phyloP scores from a whole-genome alignment of 208 protist species.

The Endotrypanum monterogeii region DNA sequence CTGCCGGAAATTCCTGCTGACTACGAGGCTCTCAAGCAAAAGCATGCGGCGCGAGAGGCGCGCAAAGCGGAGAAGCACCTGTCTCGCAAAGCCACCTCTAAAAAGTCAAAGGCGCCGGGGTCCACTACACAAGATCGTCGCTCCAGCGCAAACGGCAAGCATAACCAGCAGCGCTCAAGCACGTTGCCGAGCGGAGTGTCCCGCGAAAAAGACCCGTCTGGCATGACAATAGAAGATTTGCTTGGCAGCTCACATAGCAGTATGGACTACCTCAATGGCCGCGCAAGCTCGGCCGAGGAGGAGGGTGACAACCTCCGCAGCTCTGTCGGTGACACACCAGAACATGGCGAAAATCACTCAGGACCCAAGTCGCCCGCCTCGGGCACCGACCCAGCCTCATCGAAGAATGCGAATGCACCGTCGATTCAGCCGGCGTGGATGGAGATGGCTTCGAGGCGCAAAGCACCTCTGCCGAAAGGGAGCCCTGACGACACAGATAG shows the following conservation, averaged over 20 bases:
- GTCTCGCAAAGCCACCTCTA: constrained; percentile 10
- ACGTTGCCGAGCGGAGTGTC: constrained; percentile 1
- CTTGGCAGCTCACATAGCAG: constrained; percentile 38
- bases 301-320: background rate
- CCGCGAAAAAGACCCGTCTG: background rate
- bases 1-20: constrained; percentile 56
- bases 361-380: background rate
- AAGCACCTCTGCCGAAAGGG: background rate
- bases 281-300: background rate
- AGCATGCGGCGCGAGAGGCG: constrained; percentile 16
- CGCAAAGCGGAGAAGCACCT: constrained; percentile 37
- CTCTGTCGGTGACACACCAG: background rate
- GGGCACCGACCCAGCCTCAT: background rate
- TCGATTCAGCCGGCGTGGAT: constrained; percentile 17
- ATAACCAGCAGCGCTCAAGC: background rate
- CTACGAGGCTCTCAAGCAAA: constrained; percentile 28
- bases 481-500: background rate
- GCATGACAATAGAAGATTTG: constrained; percentile 53
- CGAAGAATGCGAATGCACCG: background rate
- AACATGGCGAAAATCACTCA: background rate
- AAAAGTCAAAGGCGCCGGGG: constrained; percentile 13
- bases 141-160: background rate
- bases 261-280: constrained; percentile 3
- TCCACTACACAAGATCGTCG: background rate
- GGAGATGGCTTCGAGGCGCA: constrained; percentile 6